Base-by-base conservation (phyloP, 169 alveolate species). In the Plasmodium relictum region DNA sequence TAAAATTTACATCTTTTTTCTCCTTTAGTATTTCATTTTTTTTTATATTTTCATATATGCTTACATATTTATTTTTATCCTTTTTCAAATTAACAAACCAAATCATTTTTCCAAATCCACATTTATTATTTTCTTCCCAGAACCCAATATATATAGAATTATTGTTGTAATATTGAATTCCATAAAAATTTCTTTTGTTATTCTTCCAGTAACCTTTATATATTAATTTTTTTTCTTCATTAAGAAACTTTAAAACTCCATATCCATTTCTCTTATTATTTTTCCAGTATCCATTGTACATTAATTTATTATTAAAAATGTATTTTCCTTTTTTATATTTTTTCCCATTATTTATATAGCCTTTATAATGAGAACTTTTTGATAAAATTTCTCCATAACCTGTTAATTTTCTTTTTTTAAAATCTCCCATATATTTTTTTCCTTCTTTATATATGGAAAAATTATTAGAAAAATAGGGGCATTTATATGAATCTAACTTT, bases 151-250 rank as follows among this genome's bases (percentile, higher is more conserved):
- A 80, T 10, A 20, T 56, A 42, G 83, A 68, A 80, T 39, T 65
- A n/a, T 39, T 31, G 2, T 26, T 44, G 20, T 63, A 54, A 42
- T 39, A n/a, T 39, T 80, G 90, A n/a, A 80, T 48, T 3, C 90
- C 90, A 8, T 66, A 80, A 45, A 80, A 80, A 70, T 63, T 18
- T 58, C 90, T 63, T 59, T 52, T 26, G 48, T 80, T 16, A 24
- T 66, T 54, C 37, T 42, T 61, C 76, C 76, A 80, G 31, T 42
- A 80, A 4, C 90, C 90, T 66, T 50, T 71, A 37, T 80, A 80
- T 24, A 59, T 66, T 44, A 22, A 50, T 26, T 12, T 16, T 4
- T 10, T 14, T 20, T 24, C 68, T 24, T 80, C 66, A 66, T 39
- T 6, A n/a, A 18, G 22, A 16, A 42, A 24, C 50, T 24, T 66